Evolutionary conservation across 2,329 filamentous ascomycete species (phyloP), one percentile per base, ranked within the genome.

Genomic region (Atkinsonella hypoxylon): DNA sequence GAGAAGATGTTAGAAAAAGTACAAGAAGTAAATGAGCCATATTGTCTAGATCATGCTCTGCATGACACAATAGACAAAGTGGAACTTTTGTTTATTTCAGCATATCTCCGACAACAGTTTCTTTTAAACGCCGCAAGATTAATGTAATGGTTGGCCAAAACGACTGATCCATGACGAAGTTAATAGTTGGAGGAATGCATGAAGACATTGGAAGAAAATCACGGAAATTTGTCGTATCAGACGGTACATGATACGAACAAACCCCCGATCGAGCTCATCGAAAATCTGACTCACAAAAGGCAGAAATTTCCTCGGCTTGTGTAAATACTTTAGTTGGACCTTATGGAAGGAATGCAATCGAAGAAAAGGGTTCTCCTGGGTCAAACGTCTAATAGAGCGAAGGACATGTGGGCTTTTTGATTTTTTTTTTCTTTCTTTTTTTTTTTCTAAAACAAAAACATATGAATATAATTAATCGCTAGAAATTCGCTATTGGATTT

Each of bases 251-350:
- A 49, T 26, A 31, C 30, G 13, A 15, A 26, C 3, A 38, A 36
- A 31, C 43, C 43, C 51, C 36, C 52, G 54, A 53, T 55, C 48
- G 49, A 55, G 53, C 38, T 7, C 41, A 41, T 32, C 6, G 42
- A 42, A 17, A 20, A 40, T 13, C 4, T 40, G 42, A 32, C 48
- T 31, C 7, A 41, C 31, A 30, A 26, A 18, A 2, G 26, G 22
- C 12, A 39, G 13, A 13, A 38, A 31, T 26, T 31, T 15, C 7
- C 18, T 43, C 39, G 42, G 45, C 53, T 56, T 54, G 53, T 53
- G 54, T 51, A 53, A 44, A 45, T 53, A 53, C 41, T 32, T 20
- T 17, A 44, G 26, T 34, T 41, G n/a, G 43, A 12, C 13, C n/a
- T 8, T n/a, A 18, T 11, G 17, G 22, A n/a, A 6, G 17, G 4